Evolutionary conservation across 1,284 basidiomycete genomes (phyloP).

Genomic region (Grifola frondosa): DNA sequence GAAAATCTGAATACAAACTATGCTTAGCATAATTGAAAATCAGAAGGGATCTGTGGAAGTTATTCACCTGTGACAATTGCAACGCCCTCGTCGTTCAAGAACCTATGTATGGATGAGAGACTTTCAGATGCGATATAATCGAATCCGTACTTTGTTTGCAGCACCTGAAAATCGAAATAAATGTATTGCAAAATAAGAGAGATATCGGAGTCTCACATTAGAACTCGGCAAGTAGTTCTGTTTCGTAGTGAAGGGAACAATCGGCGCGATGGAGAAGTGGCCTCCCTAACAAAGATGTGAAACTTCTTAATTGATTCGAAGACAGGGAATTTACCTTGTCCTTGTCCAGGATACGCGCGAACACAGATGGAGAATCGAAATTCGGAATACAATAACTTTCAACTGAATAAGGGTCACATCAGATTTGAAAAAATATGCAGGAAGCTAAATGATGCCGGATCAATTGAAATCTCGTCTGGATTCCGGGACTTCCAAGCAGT

Average conservation of each 20-base stretch:
- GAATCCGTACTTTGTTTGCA: constrained; percentile 74
- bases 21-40: too few species aligned
- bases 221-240: constrained; percentile 88
- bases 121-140: neutral
- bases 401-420: constrained; percentile 42
- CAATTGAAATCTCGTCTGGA: too few species aligned
- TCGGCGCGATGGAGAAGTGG: constrained; percentile 84
- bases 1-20: too few species aligned
- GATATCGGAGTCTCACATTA: constrained; percentile 52
- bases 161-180: constrained; percentile 40
- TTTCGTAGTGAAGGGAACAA: constrained; percentile 66
- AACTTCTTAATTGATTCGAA: neutral
- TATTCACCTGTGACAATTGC: constrained; percentile 69
- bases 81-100: constrained; percentile 79
- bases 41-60: neutral
- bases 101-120: constrained; percentile 40
- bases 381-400: constrained; percentile 90
- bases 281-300: constrained; percentile 60
- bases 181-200: constrained; percentile 3
- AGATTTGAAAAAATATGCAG: neutral
- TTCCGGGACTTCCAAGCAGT: too few species aligned
- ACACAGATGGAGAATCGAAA: constrained; percentile 91
- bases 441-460: neutral
- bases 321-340: constrained; percentile 49
- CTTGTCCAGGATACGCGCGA: constrained; percentile 85